Percentiles rank a stretch among this genome's conserved stretches.
These are phyloP conservation scores for Naganishia sp. DNA, from an alignment of 1,284 basidiomycete genomes.

Conservation along the genomic window DNA sequence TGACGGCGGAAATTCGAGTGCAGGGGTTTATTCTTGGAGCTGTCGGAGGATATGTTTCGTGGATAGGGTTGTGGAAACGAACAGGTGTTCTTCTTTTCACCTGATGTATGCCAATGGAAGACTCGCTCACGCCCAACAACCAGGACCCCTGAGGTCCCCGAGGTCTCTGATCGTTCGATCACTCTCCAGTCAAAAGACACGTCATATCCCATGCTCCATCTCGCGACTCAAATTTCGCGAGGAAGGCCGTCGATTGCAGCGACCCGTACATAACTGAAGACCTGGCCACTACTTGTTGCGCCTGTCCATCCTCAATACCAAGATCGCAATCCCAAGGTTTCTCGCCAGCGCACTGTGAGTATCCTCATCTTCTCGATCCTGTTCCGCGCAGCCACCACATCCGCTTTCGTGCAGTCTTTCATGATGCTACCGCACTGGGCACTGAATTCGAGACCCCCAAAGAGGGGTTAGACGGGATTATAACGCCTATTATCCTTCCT, in stretches of 20 bases:
- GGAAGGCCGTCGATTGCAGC: not conserved
- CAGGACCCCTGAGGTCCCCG: no score
- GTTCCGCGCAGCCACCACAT: not conserved
- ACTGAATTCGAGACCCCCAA: slow-evolving; percentile 44
- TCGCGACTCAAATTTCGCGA: slow-evolving; percentile 4
- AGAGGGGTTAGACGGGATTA: slow-evolving; percentile 45
- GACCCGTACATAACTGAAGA: not conserved
- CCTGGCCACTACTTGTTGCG: not conserved
- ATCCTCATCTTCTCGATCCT: not conserved
- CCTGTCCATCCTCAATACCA: not conserved
- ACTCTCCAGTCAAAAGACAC: not conserved
- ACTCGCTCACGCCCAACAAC: no score
- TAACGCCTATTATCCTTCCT: slow-evolving; percentile 46
- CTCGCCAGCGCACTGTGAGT: slow-evolving; percentile 7
- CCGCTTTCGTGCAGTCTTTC: slow-evolving; percentile 5
- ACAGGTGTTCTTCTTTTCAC: no score
- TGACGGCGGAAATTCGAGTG: not conserved
- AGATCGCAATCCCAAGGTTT: not conserved
- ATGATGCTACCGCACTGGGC: slow-evolving; percentile 55
- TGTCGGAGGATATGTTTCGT: not conserved
- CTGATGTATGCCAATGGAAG: no score
- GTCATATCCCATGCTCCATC: not conserved
- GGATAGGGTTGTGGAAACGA: no score
- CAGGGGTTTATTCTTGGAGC: not conserved
- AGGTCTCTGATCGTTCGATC: not conserved